Evolutionary conservation across 768 basidiomycete genomes (phyloP), one percentile per base, ranked within the genome.

Genomic region (Lactifluus echinatus): DNA sequence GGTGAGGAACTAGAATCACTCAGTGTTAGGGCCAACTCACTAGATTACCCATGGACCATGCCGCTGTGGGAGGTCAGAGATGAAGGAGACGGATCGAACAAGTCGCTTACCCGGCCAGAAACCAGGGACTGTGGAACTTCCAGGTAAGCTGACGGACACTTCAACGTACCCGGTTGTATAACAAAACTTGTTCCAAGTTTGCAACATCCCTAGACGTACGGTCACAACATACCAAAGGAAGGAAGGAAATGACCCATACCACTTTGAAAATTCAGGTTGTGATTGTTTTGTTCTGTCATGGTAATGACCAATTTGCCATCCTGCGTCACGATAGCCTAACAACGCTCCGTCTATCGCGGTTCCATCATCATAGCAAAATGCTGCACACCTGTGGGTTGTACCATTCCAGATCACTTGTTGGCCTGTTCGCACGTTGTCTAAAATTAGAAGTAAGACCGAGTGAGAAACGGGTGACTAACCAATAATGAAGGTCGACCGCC

Each of bases 101-200:
- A 46, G 8, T 47, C 72, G 74, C 46, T 72, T 66, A 77, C 84
- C 93, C 53, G 95, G 93, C 94, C 93, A 96, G 59, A 89, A 76
- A 6, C 93, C 93, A 11, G 85, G 79, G 15, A 77, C 75, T 39
- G 66, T 61, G 1, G 78, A 73, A 11, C 73, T 69, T 5, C 89
- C 90, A 17, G 90, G 89, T 63, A 91, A 68, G 67, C 86, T 89
- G 19, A 91, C 64, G n/a, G 76, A 79, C 2, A 86, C 81, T 71
- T 96, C 96, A 55, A 97, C 74, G 67, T 93, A 93, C 2, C 91
- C 93, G 0, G 91, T 92, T 15, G 84, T 94, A 72, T 93, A 96
- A 72, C 94, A 98, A 53, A 96, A 71, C 71, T 96, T 91, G 72
- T 96, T 95, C 93, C 94, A 96, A 12, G 84, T 79, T 63, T 87